A percentile compares a stretch with the other conserved stretches of the same genome.
phyloP scores from a whole-genome alignment of 2,329 filamentous ascomycete genomes.

The Aspergillus sp. region DNA sequence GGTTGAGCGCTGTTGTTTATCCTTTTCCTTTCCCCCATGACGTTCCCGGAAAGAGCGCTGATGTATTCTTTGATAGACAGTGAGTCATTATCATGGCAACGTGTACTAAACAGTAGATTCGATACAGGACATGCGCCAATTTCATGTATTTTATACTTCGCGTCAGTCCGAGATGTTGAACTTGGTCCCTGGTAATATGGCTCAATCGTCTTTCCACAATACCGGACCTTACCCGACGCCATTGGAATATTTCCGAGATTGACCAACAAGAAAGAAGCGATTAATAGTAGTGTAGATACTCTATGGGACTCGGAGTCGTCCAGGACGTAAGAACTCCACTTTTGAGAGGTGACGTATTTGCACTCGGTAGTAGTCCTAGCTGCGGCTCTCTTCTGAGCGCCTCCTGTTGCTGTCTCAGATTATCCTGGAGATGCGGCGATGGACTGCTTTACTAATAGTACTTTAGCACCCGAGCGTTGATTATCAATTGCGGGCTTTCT shows the following conservation, averaged over 20 bases:
- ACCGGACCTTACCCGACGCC: not conserved
- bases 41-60: not conserved
- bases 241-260: not conserved
- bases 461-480: constrained; percentile 9
- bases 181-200: not conserved
- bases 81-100: not conserved
- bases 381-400: no score
- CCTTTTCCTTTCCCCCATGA: not conserved
- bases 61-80: not conserved
- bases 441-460: not conserved
- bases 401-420: not conserved
- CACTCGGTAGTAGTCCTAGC: not conserved
- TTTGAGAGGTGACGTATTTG: not conserved
- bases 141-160: not conserved
- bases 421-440: not conserved
- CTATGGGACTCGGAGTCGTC: no score
- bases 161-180: not conserved
- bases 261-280: not conserved
- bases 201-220: not conserved
- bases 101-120: not conserved
- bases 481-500: constrained; percentile 24
- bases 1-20: constrained; percentile 7
- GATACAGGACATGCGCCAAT: not conserved
- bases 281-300: not conserved
- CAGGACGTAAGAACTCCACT: not conserved